Evolutionary conservation across 75 land plant genomes (phyloP).

Genomic region (Chamaecyparis obtusa): DNA sequence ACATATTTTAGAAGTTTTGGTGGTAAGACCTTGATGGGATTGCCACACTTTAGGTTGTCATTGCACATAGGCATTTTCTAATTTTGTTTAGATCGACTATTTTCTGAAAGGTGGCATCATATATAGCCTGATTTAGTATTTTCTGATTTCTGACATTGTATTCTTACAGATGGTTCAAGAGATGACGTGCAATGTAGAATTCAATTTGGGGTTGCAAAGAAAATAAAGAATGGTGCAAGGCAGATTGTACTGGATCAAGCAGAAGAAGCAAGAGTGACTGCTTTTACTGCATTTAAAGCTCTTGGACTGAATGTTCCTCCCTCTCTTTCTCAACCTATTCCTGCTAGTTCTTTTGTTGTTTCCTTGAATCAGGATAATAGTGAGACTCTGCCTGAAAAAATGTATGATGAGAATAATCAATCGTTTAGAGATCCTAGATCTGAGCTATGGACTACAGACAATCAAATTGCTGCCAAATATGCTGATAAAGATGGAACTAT

Average conservation of each 20-base stretch:
- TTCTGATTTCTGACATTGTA: not conserved
- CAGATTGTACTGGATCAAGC: conserved; percentile 91
- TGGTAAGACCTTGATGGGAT: not conserved
- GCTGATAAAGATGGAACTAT: not conserved
- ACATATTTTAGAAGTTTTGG: not conserved
- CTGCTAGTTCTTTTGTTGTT: conserved; percentile 16
- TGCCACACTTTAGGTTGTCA: not conserved
- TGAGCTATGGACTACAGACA: not conserved
- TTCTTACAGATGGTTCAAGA: conserved; percentile 13
- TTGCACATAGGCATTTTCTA: not conserved
- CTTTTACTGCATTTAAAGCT: conserved; percentile 90
- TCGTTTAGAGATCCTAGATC: not conserved
- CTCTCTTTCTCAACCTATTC: conserved; percentile 46
- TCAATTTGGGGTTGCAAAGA: conserved; percentile 81
- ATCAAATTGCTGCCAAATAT: not conserved
- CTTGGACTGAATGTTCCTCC: conserved; percentile 84
- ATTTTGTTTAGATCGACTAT: not conserved
- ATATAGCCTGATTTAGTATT: not conserved
- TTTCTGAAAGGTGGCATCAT: not conserved
- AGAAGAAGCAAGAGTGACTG: conserved; percentile 94
- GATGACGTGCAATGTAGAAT: conserved; percentile 35
- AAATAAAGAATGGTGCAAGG: conserved; percentile 92
- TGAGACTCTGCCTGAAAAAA: not conserved
- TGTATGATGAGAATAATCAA: not conserved
- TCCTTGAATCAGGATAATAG: conserved; percentile 12